Percentiles rank a stretch among this genome's conserved stretches.
Conservation (phyloP, 805 yeast genomes). For the Yarrowia sp. region DNA sequence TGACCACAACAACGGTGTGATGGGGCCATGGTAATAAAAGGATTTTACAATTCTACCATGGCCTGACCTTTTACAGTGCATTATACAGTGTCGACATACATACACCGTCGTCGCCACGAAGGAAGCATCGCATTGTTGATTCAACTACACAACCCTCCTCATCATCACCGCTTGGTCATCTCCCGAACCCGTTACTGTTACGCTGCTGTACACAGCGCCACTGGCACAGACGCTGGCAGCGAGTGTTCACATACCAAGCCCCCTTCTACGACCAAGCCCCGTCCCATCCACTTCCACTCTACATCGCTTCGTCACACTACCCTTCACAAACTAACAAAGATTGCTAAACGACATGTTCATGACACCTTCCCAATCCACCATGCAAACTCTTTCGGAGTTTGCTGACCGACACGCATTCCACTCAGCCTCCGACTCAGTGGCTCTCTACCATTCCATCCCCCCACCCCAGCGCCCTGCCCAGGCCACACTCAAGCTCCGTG, state of each 20-base stretch:
- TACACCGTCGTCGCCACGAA: background rate
- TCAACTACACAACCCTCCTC: background rate
- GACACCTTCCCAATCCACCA: constrained; percentile 22
- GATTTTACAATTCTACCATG: background rate
- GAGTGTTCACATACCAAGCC: background rate
- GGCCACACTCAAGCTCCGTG: constrained; percentile 20
- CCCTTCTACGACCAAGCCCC: no score
- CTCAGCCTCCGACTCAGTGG: constrained; percentile 17
- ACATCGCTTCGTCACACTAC: background rate
- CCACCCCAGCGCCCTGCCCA: constrained; percentile 10
- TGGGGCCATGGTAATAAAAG: background rate
- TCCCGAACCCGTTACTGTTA: background rate
- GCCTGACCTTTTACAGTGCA: background rate
- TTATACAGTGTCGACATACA: background rate
- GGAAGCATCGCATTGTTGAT: background rate
- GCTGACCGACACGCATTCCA: constrained; percentile 24
- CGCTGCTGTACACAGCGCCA: background rate
- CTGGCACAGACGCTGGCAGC: background rate
- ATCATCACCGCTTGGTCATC: background rate
- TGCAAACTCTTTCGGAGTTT: constrained; percentile 25
- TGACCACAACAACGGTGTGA: background rate
- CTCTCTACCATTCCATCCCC: constrained; percentile 22
- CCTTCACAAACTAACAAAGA: constrained; percentile 2
- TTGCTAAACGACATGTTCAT: constrained; percentile 24
- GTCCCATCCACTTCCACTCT: no score